Percentiles rank a stretch among this genome's conserved stretches.
These are phyloP conservation scores for Sarocladiaceae sp. DNA, from an alignment of 2,329 filamentous ascomycete species.

Conservation along the genomic window DNA sequence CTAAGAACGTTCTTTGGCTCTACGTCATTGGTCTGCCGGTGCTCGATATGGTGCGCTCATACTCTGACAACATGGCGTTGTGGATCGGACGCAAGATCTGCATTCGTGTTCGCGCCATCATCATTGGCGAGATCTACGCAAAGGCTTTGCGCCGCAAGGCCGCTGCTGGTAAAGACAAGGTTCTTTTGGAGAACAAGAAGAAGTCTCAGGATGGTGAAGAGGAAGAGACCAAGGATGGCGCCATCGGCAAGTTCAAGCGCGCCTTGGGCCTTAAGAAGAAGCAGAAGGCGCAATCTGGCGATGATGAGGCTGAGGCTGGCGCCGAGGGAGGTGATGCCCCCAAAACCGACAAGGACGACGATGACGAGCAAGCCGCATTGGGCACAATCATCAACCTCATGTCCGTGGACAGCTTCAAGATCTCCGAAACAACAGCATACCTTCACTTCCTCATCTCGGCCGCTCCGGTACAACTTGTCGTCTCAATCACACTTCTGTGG, in stretches of 20 bases:
- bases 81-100: constrained; percentile 95
- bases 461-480: constrained; percentile 80
- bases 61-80: constrained; percentile 79
- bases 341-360: constrained; percentile 15
- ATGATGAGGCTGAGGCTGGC: constrained; percentile 27
- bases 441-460: constrained; percentile 93
- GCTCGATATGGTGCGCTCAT: constrained; percentile 74
- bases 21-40: constrained; percentile 88
- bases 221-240: constrained; percentile 31
- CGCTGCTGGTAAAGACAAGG: constrained; percentile 69
- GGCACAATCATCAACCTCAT: constrained; percentile 99
- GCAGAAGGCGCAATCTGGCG: constrained; percentile 37
- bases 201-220: constrained; percentile 31
- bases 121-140: constrained; percentile 95
- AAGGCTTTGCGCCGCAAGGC: constrained; percentile 92
- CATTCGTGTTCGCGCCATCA: constrained; percentile 87
- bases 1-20: constrained; percentile 88
- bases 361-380: constrained; percentile 77
- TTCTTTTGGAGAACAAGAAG: constrained; percentile 54
- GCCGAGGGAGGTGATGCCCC: constrained; percentile 21
- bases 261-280: constrained; percentile 60
- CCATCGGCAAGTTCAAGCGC: constrained; percentile 47
- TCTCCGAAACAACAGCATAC: constrained; percentile 90
- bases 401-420: constrained; percentile 99
- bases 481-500: constrained; percentile 80